Percentiles rank a stretch among this genome's conserved stretches.
These are phyloP conservation scores for Penicillium paneum DNA, from an alignment of 2,329 filamentous ascomycete species.

Conservation along the genomic window DNA sequence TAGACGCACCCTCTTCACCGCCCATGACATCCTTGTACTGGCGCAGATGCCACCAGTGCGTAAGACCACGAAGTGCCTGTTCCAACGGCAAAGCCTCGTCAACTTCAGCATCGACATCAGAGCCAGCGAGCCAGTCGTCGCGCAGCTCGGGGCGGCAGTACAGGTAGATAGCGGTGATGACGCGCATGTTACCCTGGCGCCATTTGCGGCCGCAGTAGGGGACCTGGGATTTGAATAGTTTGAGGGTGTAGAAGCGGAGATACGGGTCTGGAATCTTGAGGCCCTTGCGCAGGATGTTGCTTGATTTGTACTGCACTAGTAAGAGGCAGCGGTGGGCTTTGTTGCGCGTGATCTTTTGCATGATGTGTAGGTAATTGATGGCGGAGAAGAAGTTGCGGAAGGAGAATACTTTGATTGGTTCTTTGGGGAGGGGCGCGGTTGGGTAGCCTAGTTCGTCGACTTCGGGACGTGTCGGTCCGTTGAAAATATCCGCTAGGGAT, in stretches of 20 bases:
- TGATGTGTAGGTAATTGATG: constrained; percentile 91
- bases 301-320: constrained; percentile 92
- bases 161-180: constrained; percentile 94
- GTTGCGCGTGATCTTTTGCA: constrained; percentile 95
- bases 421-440: constrained; percentile 60
- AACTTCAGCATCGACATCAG: constrained; percentile 88
- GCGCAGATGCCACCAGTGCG: constrained; percentile 90
- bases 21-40: constrained; percentile 75
- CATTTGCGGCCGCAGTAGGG: constrained; percentile 98
- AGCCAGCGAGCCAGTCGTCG: constrained; percentile 89
- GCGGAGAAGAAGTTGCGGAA: constrained; percentile 92
- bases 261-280: constrained; percentile 86
- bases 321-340: constrained; percentile 93
- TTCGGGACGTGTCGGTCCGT: constrained; percentile 46
- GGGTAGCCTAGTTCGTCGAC: constrained; percentile 89
- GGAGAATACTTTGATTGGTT: constrained; percentile 82
- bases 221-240: constrained; percentile 97
- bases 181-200: constrained; percentile 96
- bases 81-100: constrained; percentile 90
- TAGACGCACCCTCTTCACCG: constrained; percentile 47
- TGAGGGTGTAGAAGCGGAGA: constrained; percentile 88
- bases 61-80: constrained; percentile 81
- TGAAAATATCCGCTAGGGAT: constrained; percentile 20
- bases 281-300: constrained; percentile 84
- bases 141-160: constrained; percentile 88